Conservation (phyloP, 1,139 yeast species). For the Taphrina confusa region DNA sequence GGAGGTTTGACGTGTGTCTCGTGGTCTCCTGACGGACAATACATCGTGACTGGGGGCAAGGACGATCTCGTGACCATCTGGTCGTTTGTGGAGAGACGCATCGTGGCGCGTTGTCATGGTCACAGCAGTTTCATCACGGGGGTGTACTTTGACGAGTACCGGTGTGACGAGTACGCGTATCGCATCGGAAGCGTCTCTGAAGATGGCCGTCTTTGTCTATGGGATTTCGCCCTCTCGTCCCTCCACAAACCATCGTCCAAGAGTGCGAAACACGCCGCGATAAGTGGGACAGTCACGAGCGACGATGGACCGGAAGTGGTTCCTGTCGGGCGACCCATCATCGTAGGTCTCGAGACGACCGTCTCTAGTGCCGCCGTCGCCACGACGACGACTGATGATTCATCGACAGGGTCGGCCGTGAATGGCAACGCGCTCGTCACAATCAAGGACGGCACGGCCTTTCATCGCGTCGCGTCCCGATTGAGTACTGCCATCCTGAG, state of each 20-base stretch:
- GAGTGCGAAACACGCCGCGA: constrained; percentile 13
- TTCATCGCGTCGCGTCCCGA: constrained; percentile 39
- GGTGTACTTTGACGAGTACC: constrained; percentile 53
- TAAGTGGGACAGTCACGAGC: constrained; percentile 1
- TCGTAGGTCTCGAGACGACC: constrained; percentile 6
- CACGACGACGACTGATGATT: not conserved
- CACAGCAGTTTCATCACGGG: constrained; percentile 65
- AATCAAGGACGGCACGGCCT: constrained; percentile 38
- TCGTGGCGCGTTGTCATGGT: constrained; percentile 58
- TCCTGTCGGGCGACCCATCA: not conserved
- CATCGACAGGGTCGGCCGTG: not conserved
- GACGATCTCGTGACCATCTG: constrained; percentile 50
- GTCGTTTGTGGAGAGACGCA: constrained; percentile 43
- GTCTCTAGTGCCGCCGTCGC: not conserved
- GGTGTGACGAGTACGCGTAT: constrained; percentile 50
- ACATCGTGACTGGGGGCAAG: constrained; percentile 58
- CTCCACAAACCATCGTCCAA: constrained; percentile 46
- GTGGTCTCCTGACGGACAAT: constrained; percentile 68
- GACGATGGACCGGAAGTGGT: not conserved
- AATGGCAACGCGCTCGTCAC: constrained; percentile 4
- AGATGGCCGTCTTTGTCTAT: constrained; percentile 66
- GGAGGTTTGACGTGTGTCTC: constrained; percentile 62
- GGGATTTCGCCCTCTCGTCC: constrained; percentile 72
- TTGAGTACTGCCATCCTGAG: constrained; percentile 40
- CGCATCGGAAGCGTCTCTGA: constrained; percentile 67